Base-by-base conservation (phyloP, 306 rosid species). In the Medicago arabica region DNA sequence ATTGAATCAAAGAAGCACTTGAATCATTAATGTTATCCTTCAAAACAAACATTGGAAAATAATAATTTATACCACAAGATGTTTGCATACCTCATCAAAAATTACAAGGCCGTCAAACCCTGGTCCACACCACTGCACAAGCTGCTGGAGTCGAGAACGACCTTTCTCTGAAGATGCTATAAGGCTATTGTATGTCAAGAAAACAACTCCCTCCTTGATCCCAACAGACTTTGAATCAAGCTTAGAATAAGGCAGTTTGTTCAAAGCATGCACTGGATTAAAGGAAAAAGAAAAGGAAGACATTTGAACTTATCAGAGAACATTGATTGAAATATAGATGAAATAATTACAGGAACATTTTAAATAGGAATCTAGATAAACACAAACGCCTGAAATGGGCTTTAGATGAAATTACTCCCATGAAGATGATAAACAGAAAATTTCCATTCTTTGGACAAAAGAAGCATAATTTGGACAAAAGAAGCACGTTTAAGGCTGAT, bases 121-220 rank as follows among this genome's bases (percentile, higher is more conserved):
- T 75, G 87, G 75, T 76, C 90, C 97, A 75, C 96, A 95, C 99
- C 99, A 95, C 87, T 95, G 98, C 53, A 88, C 96, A 82, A 95
- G 97, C 83, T 95, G 99, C 78, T 84, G 97, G 75, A 92, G 74
- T 72, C 98, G 98, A 80, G 98, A 88, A 73, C 99, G 96, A 54
- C 99, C 99, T 86, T 71, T 90, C 89, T 95, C 98, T 38, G 99
- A 92, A 77, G 96, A 90, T 75, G 99, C 97, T 86, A 95, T 95
- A 73, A 95, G 97, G 81, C 99, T 95, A 82, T 85, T 95, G 84
- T 95, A 95, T 19, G 99, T 95, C 79, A 85, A 85, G 83, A 95
- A 95, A 50, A 95, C 80, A 90, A 95, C 99, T 68, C 99, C 99
- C 82, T 92, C 97, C 88, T 54, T 89, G 78, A 95, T 36, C 80